A percentile compares a stretch with the other conserved stretches of the same genome.
phyloP scores from a whole-genome alignment of 192 early-diverging fungal species.

The Coemansia sp. region DNA sequence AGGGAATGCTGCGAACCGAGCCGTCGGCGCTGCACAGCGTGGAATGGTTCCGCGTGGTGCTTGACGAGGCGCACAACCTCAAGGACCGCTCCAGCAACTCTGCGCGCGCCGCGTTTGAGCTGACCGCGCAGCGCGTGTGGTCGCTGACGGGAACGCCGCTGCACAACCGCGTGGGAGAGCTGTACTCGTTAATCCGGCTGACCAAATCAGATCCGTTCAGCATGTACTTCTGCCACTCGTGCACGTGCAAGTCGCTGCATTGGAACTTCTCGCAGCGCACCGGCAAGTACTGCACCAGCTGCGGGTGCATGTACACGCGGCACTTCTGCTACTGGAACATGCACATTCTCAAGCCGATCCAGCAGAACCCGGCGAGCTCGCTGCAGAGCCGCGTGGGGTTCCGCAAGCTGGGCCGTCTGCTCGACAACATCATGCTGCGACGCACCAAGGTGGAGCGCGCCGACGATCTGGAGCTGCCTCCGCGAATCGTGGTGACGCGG shows the following conservation, averaged over 20 bases:
- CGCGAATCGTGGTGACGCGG: constrained; percentile 75
- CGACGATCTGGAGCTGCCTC: constrained; percentile 85
- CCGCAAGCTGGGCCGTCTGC: constrained; percentile 69
- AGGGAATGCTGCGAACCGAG: constrained; percentile 64
- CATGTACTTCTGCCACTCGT: constrained; percentile 84
- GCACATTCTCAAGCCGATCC: constrained; percentile 90
- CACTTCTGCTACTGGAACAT: constrained; percentile 89
- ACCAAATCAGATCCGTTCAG: constrained; percentile 80
- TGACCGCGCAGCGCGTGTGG: constrained; percentile 72
- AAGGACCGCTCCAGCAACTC: constrained; percentile 86
- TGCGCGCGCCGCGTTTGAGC: constrained; percentile 79
- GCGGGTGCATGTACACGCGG: constrained; percentile 63
- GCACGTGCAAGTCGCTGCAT: constrained; percentile 66
- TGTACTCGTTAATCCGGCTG: constrained; percentile 89
- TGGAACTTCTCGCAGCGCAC: constrained; percentile 59
- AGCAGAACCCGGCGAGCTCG: constrained; percentile 51
- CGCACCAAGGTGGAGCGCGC: constrained; percentile 88
- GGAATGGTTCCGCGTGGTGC: constrained; percentile 79
- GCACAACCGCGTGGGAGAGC: constrained; percentile 92
- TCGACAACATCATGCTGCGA: constrained; percentile 88
- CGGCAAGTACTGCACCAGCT: constrained; percentile 58
- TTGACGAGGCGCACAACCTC: constrained; percentile 90
- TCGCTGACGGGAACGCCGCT: constrained; percentile 88
- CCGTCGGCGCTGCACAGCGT: constrained; percentile 70
- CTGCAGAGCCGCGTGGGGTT: constrained; percentile 62